Evolutionary conservation across 345 rosid species (phyloP).

Genomic region (Moricandia arvensis): DNA sequence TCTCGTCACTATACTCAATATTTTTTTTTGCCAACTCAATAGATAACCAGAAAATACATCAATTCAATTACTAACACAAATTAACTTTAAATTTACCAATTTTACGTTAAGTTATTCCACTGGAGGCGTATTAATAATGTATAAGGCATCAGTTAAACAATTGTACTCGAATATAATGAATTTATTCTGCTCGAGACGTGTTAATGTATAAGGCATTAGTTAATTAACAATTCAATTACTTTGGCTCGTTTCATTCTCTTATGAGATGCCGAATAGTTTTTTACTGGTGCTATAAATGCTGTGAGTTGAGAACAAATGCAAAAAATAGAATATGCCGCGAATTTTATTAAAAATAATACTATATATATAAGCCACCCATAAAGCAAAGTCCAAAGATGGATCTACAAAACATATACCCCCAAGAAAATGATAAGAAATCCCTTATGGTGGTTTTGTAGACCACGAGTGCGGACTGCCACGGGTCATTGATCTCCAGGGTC

Average conservation of each 20-base stretch:
- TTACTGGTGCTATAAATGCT: not conserved
- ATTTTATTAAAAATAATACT: not conserved
- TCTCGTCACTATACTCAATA: not conserved
- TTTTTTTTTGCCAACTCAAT: not conserved
- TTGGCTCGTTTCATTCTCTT: slow-evolving; percentile 5
- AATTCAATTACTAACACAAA: not conserved
- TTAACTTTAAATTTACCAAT: not conserved
- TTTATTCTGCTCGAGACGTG: slow-evolving; percentile 2
- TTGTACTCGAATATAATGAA: not conserved
- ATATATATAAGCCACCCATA: not conserved
- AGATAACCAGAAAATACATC: not conserved
- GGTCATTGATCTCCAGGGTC: not conserved
- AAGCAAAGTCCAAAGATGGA: not conserved
- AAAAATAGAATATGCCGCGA: slow-evolving; percentile 10
- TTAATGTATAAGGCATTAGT: not conserved
- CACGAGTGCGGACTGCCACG: not conserved
- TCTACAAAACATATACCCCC: not conserved
- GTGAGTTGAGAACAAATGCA: slow-evolving; percentile 4
- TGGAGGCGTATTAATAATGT: not conserved
- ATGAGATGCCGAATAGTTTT: slow-evolving; percentile 12
- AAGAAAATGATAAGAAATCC: not conserved
- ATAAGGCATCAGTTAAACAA: not conserved
- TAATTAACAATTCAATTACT: not conserved
- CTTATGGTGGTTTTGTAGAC: not conserved
- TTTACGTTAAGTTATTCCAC: not conserved